Evolutionary conservation across 2,329 filamentous ascomycete genomes (phyloP), one percentile per base, ranked within the genome.

Genomic region (Byssoonygena ceratinophila): DNA sequence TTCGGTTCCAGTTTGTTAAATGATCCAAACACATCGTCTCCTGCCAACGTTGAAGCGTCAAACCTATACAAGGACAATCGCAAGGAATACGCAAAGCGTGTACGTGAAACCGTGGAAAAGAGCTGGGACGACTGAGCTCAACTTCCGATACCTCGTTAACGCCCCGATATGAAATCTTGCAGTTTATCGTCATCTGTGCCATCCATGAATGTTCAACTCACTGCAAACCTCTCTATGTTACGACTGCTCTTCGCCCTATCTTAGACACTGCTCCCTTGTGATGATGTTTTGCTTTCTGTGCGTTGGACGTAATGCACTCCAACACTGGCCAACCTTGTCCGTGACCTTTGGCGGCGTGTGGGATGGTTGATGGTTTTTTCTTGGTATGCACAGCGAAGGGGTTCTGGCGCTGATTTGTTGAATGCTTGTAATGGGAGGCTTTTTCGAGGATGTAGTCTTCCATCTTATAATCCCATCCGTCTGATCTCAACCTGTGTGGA

Each of bases 51-150:
- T 61, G 92, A 98, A 72, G 92, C 92, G 1, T 95, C 89, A 51
- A 98, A 97, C 67, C 76, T 97, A 7, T 98, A 97, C 77, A 97
- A 97, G 69, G 92, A 98, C 66, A 97, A 97, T 70, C 81, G 90
- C 57, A 89, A 90, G 68, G 92, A 98, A 66, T 98, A 98, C 66
- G 87, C 84, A 23, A 98, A 98, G 75, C 78, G 90, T 16, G 92
- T 98, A 40, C 78, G 89, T 45, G 92, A 97, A 74, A 96, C 91
- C 0, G 92, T 98, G 14, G 92, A 98, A 76, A 97, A 96, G 80
- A 97, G 91, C 74, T 98, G 92, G 92, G 92, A 97, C 58, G 91
- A 96, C 64, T 94, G 68, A 64, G 14, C 12, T 11, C 61, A 68
- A 79, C 77, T 22, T 12, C 14, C 34, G 7, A 27, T 31, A 1